Evolutionary conservation across 2,329 filamentous ascomycete species (phyloP).

Genomic region (Volutella citrinella): DNA sequence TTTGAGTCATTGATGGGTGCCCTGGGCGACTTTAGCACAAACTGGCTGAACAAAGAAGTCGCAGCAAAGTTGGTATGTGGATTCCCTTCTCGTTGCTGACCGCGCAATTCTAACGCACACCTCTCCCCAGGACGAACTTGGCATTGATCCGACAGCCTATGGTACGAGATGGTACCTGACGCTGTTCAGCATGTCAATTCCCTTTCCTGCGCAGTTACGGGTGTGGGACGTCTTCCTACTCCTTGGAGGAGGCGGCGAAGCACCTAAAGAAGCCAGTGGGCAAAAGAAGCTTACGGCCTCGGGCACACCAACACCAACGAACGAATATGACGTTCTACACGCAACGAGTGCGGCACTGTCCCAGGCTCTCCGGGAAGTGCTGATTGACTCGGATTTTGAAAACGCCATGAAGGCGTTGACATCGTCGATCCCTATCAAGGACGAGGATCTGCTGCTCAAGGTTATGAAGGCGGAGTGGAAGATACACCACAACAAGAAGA

Average conservation of each 20-base stretch:
- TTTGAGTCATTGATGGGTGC: constrained; percentile 87
- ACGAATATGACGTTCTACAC: constrained; percentile 81
- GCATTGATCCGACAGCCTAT: constrained; percentile 86
- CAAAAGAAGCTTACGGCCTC: constrained; percentile 17
- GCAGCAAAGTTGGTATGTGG: constrained; percentile 70
- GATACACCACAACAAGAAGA: constrained; percentile 50
- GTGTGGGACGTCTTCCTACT: constrained; percentile 99
- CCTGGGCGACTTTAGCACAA: constrained; percentile 76
- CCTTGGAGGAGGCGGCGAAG: constrained; percentile 51
- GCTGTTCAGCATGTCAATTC: constrained; percentile 94
- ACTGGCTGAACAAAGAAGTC: constrained; percentile 84
- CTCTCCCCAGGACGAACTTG: constrained; percentile 63
- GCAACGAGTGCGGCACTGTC: constrained; percentile 87
- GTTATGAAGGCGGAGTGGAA: constrained; percentile 88
- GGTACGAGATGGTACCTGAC: constrained; percentile 97
- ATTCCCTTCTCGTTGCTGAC: neutral
- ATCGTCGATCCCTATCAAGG: constrained; percentile 88
- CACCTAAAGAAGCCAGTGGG: too few species aligned
- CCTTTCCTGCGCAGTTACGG: constrained; percentile 88
- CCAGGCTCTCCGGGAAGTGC: constrained; percentile 81
- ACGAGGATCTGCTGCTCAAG: constrained; percentile 90
- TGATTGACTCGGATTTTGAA: constrained; percentile 93
- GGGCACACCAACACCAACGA: constrained; percentile 17
- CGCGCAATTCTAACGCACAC: constrained; percentile 11
- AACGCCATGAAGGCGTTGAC: constrained; percentile 97